These are phyloP conservation scores for Volvariella volvacea DNA, from an alignment of 1,284 basidiomycete species.

Conservation along the genomic window DNA sequence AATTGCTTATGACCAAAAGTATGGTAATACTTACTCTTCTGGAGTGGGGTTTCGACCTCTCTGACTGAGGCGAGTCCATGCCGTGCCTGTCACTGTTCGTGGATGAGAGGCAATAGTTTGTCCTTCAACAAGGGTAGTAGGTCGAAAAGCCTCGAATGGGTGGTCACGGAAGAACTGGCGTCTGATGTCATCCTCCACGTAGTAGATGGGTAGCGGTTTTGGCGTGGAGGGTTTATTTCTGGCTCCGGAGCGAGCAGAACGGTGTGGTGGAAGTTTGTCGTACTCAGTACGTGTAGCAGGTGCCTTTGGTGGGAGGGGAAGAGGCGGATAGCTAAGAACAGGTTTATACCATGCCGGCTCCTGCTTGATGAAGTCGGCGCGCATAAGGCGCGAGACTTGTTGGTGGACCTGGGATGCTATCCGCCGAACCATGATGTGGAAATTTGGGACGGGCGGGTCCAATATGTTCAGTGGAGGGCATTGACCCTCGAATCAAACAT, in stretches of 20 bases:
- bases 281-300: slow-evolving; percentile 50
- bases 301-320: slow-evolving; percentile 74
- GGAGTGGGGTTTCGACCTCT: slow-evolving; percentile 77
- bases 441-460: neutral
- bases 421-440: slow-evolving; percentile 63
- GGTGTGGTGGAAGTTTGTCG: slow-evolving; percentile 31
- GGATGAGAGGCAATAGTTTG: slow-evolving; percentile 42
- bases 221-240: slow-evolving; percentile 40
- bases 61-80: slow-evolving; percentile 77
- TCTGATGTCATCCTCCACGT: slow-evolving; percentile 83
- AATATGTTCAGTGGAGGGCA: neutral
- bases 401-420: slow-evolving; percentile 87
- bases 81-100: slow-evolving; percentile 49
- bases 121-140: slow-evolving; percentile 73
- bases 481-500: slow-evolving; percentile 8
- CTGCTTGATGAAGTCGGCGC: slow-evolving; percentile 57
- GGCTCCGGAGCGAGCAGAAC: slow-evolving; percentile 7
- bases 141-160: slow-evolving; percentile 91
- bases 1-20: neutral
- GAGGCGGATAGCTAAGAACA: slow-evolving; percentile 83
- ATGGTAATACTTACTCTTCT: slow-evolving; percentile 72
- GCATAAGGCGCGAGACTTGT: slow-evolving; percentile 79
- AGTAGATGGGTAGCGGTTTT: slow-evolving; percentile 62
- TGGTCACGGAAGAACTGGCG: slow-evolving; percentile 94
- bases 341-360: slow-evolving; percentile 86